Evolutionary conservation across 2,329 filamentous ascomycete genomes (phyloP), one percentile per base, ranked within the genome.

Genomic region (Arachnomyces sp.): DNA sequence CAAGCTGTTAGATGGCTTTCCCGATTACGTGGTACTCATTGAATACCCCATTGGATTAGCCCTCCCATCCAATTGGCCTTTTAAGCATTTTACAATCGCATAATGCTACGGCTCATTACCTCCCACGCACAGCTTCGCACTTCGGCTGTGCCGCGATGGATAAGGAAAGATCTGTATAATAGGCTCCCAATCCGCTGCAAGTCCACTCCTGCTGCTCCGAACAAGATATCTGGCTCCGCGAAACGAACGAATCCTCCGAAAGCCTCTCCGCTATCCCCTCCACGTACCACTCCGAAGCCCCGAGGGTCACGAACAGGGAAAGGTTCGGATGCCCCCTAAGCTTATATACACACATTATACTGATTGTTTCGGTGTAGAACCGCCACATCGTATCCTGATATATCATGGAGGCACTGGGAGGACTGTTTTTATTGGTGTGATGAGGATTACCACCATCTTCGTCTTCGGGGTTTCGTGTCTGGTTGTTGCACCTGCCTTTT

Each of bases 401-500:
- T 93, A 85, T 60, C 82, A 88, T 63, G 79, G 79, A 39, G 84
- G 85, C 38, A 81, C 77, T 0, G 72, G 72, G 7, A 73, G 76
- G 43, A 81, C 76, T 20, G 76, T 79, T 5, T 81, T 83, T 49
- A 64, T 90, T 34, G 83, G 81, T 36, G 75, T 79, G 54, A 60
- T 84, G 46, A 86, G 87, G 53, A 64, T 90, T 41, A 79, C 79
- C 1, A 81, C 81, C 2, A 71, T 92, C 31, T 76, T 87, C 45
- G 60, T 84, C 30, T 81, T 82, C 41, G 72, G 71, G 15, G 77
- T 82, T 49, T 84, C 84, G 52, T 72, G 70, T 48, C 62, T 81
- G 38, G 63, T 86, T 17, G 70, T 81, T 36, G 76, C 75, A 0
- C 83, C 82, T 0, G 64, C 69, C 14, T 81, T 79, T 49, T 65